Conservation (phyloP, 1,284 basidiomycete species). For the Tetrapyrgos nigripes region DNA sequence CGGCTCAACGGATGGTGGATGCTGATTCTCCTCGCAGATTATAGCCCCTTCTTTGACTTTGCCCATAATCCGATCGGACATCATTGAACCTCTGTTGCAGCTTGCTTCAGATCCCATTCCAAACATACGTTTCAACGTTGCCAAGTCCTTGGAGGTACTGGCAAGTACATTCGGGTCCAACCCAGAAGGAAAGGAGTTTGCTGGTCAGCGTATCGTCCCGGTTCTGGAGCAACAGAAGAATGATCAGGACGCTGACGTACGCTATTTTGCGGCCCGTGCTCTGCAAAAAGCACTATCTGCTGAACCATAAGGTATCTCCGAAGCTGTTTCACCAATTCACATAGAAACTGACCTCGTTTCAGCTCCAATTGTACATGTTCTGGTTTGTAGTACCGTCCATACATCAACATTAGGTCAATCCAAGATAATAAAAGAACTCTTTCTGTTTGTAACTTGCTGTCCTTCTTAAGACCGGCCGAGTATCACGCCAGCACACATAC, state of each 20-base stretch:
- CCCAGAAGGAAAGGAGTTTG: conserved; percentile 79
- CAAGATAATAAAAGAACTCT: no score
- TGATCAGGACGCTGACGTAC: conserved; percentile 95
- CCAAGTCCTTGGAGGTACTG: conserved; percentile 91
- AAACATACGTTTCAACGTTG: conserved; percentile 99
- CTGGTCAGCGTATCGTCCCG: conserved; percentile 80
- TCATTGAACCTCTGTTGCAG: conserved; percentile 86
- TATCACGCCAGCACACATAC: no score
- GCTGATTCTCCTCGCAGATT: conserved; percentile 58
- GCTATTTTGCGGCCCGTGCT: conserved; percentile 82
- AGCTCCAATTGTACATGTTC: no score
- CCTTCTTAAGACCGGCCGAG: no score
- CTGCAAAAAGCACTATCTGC: conserved; percentile 57
- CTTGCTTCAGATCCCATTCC: conserved; percentile 94
- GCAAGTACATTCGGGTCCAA: conserved; percentile 72
- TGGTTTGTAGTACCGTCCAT: no score
- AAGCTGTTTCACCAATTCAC: no score
- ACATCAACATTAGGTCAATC: no score
- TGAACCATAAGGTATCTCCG: no score
- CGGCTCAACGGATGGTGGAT: background rate
- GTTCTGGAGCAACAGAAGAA: conserved; percentile 88
- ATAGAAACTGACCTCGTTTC: no score
- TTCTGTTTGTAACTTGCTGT: no score
- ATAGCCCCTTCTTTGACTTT: conserved; percentile 93
- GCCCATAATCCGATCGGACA: conserved; percentile 85